Conservation (phyloP, 108 stramenopile species). For the Skeletonema potamos region DNA sequence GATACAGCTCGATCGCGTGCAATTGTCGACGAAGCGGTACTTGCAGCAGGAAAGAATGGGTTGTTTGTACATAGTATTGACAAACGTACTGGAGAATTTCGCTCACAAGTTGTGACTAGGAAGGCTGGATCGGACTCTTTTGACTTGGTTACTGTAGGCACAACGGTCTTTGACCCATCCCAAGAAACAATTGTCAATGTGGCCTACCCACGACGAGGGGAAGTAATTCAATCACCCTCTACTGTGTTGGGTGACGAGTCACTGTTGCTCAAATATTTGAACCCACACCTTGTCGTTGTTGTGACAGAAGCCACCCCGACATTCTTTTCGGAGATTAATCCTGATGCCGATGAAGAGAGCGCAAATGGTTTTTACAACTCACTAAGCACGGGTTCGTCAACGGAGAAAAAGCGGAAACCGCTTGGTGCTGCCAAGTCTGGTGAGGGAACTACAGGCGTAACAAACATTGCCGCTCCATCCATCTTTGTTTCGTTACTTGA, state of each 20-base stretch:
- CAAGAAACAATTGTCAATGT: conserved; percentile 75
- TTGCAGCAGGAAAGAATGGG: conserved; percentile 50
- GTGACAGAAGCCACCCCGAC: conserved; percentile 60
- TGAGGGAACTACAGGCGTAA: conserved; percentile 36
- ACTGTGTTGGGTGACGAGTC: conserved; percentile 91
- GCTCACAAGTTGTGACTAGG: conserved; percentile 26
- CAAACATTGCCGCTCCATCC: conserved; percentile 20
- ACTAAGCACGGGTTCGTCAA: conserved; percentile 10
- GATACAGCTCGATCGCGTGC: conserved; percentile 33
- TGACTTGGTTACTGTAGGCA: conserved; percentile 55
- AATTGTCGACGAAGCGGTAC: conserved; percentile 41
- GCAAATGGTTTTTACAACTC: conserved; percentile 42
- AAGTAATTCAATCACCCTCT: conserved; percentile 77
- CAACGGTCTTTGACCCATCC: conserved; percentile 55
- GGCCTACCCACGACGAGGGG: conserved; percentile 75
- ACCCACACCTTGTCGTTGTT: conserved; percentile 89
- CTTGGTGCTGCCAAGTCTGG: conserved; percentile 55
- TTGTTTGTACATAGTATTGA: conserved; percentile 68
- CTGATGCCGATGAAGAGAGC: conserved; percentile 24
- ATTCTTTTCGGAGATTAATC: conserved; percentile 19
- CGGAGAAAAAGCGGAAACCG: conserved; percentile 53
- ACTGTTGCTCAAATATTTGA: conserved; percentile 92
- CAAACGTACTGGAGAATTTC: conserved; percentile 43
- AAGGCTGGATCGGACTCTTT: conserved; percentile 22
- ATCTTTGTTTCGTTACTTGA: conserved; percentile 87